Percentiles rank a stretch among this genome's conserved stretches.
These are phyloP conservation scores for Phytophthora crassamura DNA, from an alignment of 352 stramenopile species.

Conservation along the genomic window DNA sequence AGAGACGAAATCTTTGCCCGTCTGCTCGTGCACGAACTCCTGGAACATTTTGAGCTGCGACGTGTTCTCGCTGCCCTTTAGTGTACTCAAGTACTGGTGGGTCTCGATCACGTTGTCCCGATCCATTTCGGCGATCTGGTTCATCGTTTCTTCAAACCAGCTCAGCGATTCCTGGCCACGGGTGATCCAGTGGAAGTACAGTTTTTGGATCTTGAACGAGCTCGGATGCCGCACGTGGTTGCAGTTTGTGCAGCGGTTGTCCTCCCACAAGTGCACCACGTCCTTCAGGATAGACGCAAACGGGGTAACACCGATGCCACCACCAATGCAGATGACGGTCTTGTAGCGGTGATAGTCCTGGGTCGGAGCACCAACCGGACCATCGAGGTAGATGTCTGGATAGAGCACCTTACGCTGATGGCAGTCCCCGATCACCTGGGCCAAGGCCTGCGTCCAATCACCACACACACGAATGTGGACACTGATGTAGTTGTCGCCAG, in stretches of 20 bases:
- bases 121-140: constrained; percentile 83
- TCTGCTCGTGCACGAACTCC: constrained; percentile 83
- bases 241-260: constrained; percentile 79
- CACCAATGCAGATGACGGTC: constrained; percentile 76
- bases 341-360: constrained; percentile 83
- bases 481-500: constrained; percentile 82
- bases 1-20: constrained; percentile 82
- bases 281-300: constrained; percentile 86
- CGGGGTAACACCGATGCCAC: constrained; percentile 84
- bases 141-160: constrained; percentile 90
- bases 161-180: constrained; percentile 78
- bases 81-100: constrained; percentile 85
- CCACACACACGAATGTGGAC: constrained; percentile 81
- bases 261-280: constrained; percentile 77
- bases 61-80: constrained; percentile 76
- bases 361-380: constrained; percentile 73
- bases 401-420: constrained; percentile 71
- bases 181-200: constrained; percentile 91
- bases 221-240: constrained; percentile 71
- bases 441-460: constrained; percentile 77
- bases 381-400: constrained; percentile 76
- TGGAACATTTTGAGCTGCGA: constrained; percentile 87
- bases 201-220: constrained; percentile 81
- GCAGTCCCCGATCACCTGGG: constrained; percentile 64
- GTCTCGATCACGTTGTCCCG: constrained; percentile 80